Evolutionary conservation across 768 basidiomycete species (phyloP).

Genomic region (Psilocybe cubensis): DNA sequence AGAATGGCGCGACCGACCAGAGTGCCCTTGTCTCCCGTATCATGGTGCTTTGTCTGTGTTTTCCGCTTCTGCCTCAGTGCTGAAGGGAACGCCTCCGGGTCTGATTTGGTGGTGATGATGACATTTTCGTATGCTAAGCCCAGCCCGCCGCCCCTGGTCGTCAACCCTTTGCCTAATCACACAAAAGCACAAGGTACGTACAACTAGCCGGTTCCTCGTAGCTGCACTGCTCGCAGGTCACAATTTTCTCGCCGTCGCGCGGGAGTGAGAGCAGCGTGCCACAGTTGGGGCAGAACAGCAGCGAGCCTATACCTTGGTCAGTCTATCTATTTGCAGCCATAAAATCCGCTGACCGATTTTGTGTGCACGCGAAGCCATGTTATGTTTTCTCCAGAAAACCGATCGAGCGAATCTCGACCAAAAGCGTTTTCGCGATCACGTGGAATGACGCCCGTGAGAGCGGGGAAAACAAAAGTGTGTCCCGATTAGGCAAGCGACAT

Average conservation of each 20-base stretch:
- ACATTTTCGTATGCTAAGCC: slow-evolving; percentile 87
- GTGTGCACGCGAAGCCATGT: slow-evolving; percentile 25
- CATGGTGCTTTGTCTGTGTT: slow-evolving; percentile 83
- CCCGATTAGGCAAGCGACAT: slow-evolving; percentile 13
- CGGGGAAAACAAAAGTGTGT: slow-evolving; percentile 15
- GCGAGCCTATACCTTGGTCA: slow-evolving; percentile 61
- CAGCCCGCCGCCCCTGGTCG: not conserved
- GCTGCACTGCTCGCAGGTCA: slow-evolving; percentile 88
- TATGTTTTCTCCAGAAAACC: not conserved
- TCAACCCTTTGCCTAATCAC: slow-evolving; percentile 5
- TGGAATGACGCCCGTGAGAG: slow-evolving; percentile 8
- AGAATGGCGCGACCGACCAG: slow-evolving; percentile 35
- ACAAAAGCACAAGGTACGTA: slow-evolving; percentile 43
- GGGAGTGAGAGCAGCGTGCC: slow-evolving; percentile 89
- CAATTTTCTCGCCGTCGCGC: slow-evolving; percentile 67
- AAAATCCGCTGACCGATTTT: slow-evolving; percentile 39
- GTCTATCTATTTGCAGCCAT: not conserved
- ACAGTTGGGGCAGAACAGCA: slow-evolving; percentile 94
- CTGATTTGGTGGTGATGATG: slow-evolving; percentile 86
- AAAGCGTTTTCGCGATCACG: slow-evolving; percentile 15
- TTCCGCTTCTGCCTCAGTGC: slow-evolving; percentile 84
- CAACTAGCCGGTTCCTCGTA: slow-evolving; percentile 88
- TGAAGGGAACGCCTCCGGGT: slow-evolving; percentile 94
- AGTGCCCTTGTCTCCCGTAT: slow-evolving; percentile 67
- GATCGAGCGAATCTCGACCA: not conserved